Evolutionary conservation across 2,329 filamentous ascomycete genomes (phyloP), one percentile per base, ranked within the genome.

Genomic region (Cryphonectria naterciae): DNA sequence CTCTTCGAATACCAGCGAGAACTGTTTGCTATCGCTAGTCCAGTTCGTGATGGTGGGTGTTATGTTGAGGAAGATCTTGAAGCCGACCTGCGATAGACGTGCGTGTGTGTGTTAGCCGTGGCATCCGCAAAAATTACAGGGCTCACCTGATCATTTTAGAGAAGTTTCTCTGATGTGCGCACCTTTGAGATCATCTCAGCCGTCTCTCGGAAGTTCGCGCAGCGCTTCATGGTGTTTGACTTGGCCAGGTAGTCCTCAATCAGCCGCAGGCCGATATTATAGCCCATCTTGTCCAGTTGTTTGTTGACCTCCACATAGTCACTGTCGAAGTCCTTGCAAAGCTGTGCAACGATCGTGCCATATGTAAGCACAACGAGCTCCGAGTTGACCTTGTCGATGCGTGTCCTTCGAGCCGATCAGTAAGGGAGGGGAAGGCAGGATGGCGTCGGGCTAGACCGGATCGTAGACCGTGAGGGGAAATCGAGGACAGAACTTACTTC

Each of bases 201-300:
- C 8, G 96, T 98, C 81, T 99, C 96, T 71, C 93, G 89, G 79
- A 99, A 98, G 83, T 96, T 98, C 76, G 89, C 87, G 82, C 96
- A 99, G 74, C 94, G 88, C 76, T 94, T 93, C 88, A 91, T 91
- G 2, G 93, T 94, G 76, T 94, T 95, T 6, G 94, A 96, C 81
- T 98, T 98, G 77, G 96, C 96, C 25, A 99, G 89, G 78, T 98
- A 99, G 82, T 99, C 96, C 77, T 99, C 96, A 76, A 99, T 98
- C 75, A 99, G 84, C 52, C 96, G 93, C 78, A 98, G 86, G 39
- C 96, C 96, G 74, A 99, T 99, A 78, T 98, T 98, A 84, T 98
- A 98, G 69, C 96, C 96, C 96, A 99, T 99, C 83, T 95, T 97
- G 80, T 99, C 96, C 61, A 99, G 88, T 81, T 99, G 96, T 81